Evolutionary conservation across 1,139 yeast species (phyloP).

Genomic region (Candida labiduridarum): DNA sequence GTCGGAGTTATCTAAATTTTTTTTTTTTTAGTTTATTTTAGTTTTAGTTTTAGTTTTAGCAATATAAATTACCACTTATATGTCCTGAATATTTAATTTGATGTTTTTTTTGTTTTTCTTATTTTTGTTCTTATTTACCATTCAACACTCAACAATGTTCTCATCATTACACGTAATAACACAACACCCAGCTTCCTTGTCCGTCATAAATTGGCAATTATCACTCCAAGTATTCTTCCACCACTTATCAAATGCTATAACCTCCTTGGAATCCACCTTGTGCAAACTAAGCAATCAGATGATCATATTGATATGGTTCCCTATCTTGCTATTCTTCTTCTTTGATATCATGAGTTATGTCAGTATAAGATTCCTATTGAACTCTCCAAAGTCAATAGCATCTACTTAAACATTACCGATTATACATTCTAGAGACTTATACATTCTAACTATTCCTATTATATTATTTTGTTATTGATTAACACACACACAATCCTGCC

Average conservation of each 20-base stretch:
- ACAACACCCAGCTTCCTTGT: neutral
- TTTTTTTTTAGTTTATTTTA: neutral
- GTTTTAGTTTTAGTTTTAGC: neutral
- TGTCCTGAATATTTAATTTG: neutral
- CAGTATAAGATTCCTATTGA: slow-evolving; percentile 2
- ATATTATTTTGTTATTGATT: neutral
- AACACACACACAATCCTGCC: neutral
- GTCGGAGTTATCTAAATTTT: neutral
- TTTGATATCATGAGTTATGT: slow-evolving; percentile 7
- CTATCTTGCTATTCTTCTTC: slow-evolving; percentile 10
- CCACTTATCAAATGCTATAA: slow-evolving; percentile 1
- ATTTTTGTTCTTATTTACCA: neutral
- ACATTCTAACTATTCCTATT: neutral
- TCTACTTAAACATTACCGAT: neutral
- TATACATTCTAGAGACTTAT: neutral
- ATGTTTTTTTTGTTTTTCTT: neutral
- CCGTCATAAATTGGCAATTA: neutral
- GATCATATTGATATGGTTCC: slow-evolving; percentile 9
- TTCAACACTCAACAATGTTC: neutral
- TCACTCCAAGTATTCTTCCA: slow-evolving; percentile 2
- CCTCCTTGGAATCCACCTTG: slow-evolving; percentile 4
- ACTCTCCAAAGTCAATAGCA: neutral
- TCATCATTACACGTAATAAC: slow-evolving; percentile 3
- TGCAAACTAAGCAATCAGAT: slow-evolving; percentile 7
- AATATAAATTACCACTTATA: neutral